Evolutionary conservation across 352 stramenopile genomes (phyloP).

Genomic region (Lagenidium giganteum): DNA sequence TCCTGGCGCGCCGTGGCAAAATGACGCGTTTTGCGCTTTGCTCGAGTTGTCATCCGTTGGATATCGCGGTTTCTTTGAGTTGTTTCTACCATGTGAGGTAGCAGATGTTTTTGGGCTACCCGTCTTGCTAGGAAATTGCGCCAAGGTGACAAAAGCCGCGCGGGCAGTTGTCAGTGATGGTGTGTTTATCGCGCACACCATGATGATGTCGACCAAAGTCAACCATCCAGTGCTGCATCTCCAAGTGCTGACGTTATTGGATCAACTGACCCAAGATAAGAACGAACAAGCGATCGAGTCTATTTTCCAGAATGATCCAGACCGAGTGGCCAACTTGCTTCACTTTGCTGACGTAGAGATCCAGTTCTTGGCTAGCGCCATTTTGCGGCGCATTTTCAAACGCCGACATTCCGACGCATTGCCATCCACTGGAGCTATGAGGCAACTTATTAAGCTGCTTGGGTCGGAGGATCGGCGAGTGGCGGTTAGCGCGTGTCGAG

Average conservation of each 20-base stretch:
- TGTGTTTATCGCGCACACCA: slow-evolving; percentile 22
- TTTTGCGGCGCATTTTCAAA: slow-evolving; percentile 61
- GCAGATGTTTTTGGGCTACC: slow-evolving; percentile 34
- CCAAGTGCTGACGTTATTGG: slow-evolving; percentile 44
- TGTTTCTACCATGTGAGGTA: slow-evolving; percentile 42
- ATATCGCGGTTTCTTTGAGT: slow-evolving; percentile 18
- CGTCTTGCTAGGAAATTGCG: slow-evolving; percentile 36
- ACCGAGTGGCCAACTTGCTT: slow-evolving; percentile 53
- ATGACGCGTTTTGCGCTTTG: too few species aligned
- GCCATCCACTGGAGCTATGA: slow-evolving; percentile 32
- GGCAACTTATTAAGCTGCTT: slow-evolving; percentile 41
- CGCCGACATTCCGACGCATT: slow-evolving; percentile 29
- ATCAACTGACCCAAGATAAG: slow-evolving; percentile 38
- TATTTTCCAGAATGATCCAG: slow-evolving; percentile 37
- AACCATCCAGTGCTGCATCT: slow-evolving; percentile 30
- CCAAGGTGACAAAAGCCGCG: too few species aligned
- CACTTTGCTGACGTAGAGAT: slow-evolving; percentile 26
- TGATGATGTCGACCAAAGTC: slow-evolving; percentile 28
- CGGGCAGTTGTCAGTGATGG: slow-evolving; percentile 23
- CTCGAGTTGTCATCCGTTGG: too few species aligned
- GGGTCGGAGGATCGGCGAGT: slow-evolving; percentile 1
- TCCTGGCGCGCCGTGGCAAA: too few species aligned
- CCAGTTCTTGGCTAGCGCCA: slow-evolving; percentile 22
- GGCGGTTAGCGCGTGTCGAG: slow-evolving; percentile 29
- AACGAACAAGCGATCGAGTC: slow-evolving; percentile 34